These are phyloP conservation scores for Hymenoscyphus linearis DNA, from an alignment of 2,329 filamentous ascomycete genomes.

Conservation along the genomic window DNA sequence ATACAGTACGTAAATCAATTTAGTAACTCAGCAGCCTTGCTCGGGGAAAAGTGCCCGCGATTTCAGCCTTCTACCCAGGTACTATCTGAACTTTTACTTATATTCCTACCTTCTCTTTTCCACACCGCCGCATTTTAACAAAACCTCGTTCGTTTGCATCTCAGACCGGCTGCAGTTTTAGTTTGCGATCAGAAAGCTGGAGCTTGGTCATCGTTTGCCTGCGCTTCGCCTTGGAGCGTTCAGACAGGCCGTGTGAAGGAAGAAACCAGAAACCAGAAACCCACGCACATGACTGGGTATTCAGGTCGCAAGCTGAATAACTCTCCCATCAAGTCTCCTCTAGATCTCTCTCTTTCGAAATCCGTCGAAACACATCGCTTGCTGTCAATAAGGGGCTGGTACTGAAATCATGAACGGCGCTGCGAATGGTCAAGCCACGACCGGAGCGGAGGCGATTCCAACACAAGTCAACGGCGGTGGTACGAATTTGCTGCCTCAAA, in stretches of 20 bases:
- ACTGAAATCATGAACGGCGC: slow-evolving; percentile 25
- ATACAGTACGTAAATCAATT: not conserved
- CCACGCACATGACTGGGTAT: slow-evolving; percentile 18
- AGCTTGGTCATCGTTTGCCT: not conserved
- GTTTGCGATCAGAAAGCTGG: not conserved
- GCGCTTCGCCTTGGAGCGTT: not conserved
- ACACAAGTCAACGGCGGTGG: slow-evolving; percentile 35
- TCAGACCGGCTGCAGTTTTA: not conserved
- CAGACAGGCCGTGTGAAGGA: not conserved
- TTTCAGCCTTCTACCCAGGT: slow-evolving; percentile 8
- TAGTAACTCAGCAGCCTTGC: slow-evolving; percentile 7
- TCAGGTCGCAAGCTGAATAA: slow-evolving; percentile 19
- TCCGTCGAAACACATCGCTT: not conserved
- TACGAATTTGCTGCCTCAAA: slow-evolving; percentile 53
- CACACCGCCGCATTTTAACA: not conserved
- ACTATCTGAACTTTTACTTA: not conserved
- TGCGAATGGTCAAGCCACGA: slow-evolving; percentile 19
- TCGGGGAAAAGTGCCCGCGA: not conserved
- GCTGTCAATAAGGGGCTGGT: slow-evolving; percentile 2
- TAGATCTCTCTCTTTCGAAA: slow-evolving; percentile 1
- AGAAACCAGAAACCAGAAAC: not conserved
- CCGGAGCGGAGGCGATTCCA: slow-evolving; percentile 8
- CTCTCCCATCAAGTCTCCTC: slow-evolving; percentile 8
- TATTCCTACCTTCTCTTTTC: not conserved
- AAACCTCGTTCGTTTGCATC: not conserved